A percentile compares a stretch with the other conserved stretches of the same genome.
phyloP scores from a whole-genome alignment of 495 filamentous ascomycete genomes.

The Penicillium atrosanguineum region DNA sequence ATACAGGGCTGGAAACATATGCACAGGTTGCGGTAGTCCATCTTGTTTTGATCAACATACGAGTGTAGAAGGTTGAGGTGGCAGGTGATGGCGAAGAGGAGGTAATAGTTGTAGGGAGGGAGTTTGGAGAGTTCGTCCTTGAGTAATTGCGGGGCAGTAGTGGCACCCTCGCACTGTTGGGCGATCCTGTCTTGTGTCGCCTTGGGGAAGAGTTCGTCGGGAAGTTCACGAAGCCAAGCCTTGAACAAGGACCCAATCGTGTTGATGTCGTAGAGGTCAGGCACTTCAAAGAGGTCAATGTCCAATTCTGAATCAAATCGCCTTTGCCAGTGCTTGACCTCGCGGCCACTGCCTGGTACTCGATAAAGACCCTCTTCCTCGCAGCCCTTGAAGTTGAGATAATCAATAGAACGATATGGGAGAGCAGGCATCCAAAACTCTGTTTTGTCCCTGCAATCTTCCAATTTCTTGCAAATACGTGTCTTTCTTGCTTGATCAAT shows the following conservation, averaged over 20 bases:
- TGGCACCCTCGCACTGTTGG: slow-evolving; percentile 69
- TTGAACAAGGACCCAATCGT: slow-evolving; percentile 92
- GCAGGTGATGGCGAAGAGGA: slow-evolving; percentile 92
- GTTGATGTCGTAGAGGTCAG: slow-evolving; percentile 88
- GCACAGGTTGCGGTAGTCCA: slow-evolving; percentile 88
- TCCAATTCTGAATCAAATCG: slow-evolving; percentile 86
- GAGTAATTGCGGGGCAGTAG: slow-evolving; percentile 72
- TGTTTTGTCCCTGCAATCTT: slow-evolving; percentile 84
- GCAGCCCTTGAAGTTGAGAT: slow-evolving; percentile 85
- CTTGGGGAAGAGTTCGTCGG: slow-evolving; percentile 86
- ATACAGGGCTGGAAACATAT: slow-evolving; percentile 95
- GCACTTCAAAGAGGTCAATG: slow-evolving; percentile 78
- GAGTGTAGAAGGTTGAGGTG: slow-evolving; percentile 84
- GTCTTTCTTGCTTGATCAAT: slow-evolving; percentile 83
- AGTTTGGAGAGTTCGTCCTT: slow-evolving; percentile 88
- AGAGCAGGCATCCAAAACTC: slow-evolving; percentile 97
- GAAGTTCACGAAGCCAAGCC: slow-evolving; percentile 89
- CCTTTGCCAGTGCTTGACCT: slow-evolving; percentile 84
- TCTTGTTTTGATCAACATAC: slow-evolving; percentile 86
- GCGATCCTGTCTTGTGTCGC: slow-evolving; percentile 70
- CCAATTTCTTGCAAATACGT: slow-evolving; percentile 78
- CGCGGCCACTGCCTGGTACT: slow-evolving; percentile 76
- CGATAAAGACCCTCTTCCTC: slow-evolving; percentile 90
- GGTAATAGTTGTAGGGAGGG: slow-evolving; percentile 91
- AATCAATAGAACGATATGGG: slow-evolving; percentile 89